Percentiles rank a stretch among this genome's conserved stretches.
Evolutionary conservation across 306 rosid species (phyloP).

Genomic region (Gleditsia sinensis): DNA sequence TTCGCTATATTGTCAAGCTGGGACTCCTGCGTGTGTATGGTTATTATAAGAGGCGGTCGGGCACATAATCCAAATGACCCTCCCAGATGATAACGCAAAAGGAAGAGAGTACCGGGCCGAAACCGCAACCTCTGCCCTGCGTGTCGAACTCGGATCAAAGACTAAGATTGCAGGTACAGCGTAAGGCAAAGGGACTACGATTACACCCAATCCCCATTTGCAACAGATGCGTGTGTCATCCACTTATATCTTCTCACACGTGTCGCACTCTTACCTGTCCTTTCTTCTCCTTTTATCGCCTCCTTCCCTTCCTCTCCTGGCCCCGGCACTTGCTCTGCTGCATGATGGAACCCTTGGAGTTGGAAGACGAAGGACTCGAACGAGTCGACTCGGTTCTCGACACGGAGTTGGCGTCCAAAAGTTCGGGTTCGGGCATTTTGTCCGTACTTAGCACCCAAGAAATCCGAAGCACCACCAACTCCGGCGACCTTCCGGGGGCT

Average conservation of each 20-base stretch:
- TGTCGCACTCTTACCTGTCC: neutral
- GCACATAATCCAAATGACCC: too few relatives aligned
- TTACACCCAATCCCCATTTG: too few relatives aligned
- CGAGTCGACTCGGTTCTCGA: neutral
- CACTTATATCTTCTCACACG: neutral
- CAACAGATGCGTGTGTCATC: conserved; percentile 9
- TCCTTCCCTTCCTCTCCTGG: neutral
- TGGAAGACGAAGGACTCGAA: neutral
- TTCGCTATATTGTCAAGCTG: too few relatives aligned
- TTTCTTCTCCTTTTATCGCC: neutral
- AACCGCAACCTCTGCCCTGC: too few relatives aligned
- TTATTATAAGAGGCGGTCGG: too few relatives aligned
- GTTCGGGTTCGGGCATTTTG: neutral
- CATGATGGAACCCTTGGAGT: neutral
- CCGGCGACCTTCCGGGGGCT: neutral
- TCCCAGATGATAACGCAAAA: too few relatives aligned
- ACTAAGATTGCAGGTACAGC: too few relatives aligned
- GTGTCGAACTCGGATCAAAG: too few relatives aligned
- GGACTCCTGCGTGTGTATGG: too few relatives aligned
- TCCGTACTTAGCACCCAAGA: neutral
- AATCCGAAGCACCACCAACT: neutral
- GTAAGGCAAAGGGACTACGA: too few relatives aligned
- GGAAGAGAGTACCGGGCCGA: too few relatives aligned
- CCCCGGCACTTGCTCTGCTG: neutral
- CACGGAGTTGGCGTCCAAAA: neutral